Evolutionary conservation across 2,329 filamentous ascomycete genomes (phyloP), one percentile per base, ranked within the genome.

Genomic region (Clonostachys sp.): DNA sequence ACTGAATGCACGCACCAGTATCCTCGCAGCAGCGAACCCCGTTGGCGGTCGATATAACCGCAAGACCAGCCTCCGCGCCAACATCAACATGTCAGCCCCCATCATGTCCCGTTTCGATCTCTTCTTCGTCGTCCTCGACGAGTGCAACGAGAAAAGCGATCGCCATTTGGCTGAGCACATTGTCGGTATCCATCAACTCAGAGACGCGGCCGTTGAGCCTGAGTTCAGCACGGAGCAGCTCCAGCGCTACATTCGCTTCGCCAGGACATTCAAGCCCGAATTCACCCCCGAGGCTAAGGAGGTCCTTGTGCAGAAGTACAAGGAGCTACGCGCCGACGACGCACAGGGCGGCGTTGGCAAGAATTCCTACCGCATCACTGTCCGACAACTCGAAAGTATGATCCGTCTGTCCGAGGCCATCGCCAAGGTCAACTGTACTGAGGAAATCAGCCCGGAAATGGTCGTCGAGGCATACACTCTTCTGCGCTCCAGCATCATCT

Each of bases 21-120:
- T 99, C 59, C 84, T 99, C 14, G 94, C 94, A 1, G 94, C 94
- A 7, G 94, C 94, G 33, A 99, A 99, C 66, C 94, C 94, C 0
- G 90, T 99, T 5, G 90, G 90, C 30, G 94, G 94, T 12, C 84
- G 94, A n/a, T 95, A 99, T 71, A 95, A 99, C 71, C 88, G 92
- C 59, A 99, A 97, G 74, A 86, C 88, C 0, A 96, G 94, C 0
- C 80, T 99, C 7, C 83, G 94, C 45, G 84, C 89, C 53, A 99
- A 99, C 67, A 92, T 99, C 70, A 97, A 97, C 72, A 96, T 99
- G 89, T 92, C 87, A 24, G 94, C 94, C 2, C 94, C 94, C 49
- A 99, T 99, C 73, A 99, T 99, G 94, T 96, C 90, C 46, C 89
- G 94, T 75, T 99, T 99, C 68, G 94, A 99, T 73, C 77, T 99